These are phyloP conservation scores for Phanerodontia chrysosporium DNA, from an alignment of 768 basidiomycete species.

Conservation along the genomic window DNA sequence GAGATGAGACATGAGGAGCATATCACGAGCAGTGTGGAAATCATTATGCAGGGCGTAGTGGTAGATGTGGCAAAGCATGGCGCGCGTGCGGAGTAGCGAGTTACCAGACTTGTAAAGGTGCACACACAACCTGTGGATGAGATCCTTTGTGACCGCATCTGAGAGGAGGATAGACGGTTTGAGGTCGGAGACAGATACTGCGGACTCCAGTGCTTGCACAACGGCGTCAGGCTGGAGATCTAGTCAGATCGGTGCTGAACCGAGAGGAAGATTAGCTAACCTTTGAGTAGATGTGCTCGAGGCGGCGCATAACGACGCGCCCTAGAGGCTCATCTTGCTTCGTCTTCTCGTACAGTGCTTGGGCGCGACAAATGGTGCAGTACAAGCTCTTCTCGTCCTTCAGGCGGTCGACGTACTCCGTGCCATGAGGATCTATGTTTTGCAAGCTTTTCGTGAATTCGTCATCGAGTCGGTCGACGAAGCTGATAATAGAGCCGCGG, in stretches of 20 bases:
- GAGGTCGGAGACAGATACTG: conserved; percentile 52
- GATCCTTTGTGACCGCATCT: conserved; percentile 55
- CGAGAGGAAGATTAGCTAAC: conserved; percentile 34
- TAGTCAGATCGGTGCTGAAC: not conserved
- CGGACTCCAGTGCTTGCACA: conserved; percentile 81
- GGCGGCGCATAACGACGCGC: conserved; percentile 87
- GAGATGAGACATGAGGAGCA: conserved; percentile 97
- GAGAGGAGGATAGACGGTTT: conserved; percentile 61
- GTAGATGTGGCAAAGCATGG: conserved; percentile 97
- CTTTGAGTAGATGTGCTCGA: conserved; percentile 99
- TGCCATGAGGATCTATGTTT: conserved; percentile 97
- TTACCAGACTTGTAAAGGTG: conserved; percentile 91
- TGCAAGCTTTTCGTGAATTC: conserved; percentile 97
- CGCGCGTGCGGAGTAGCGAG: conserved; percentile 89
- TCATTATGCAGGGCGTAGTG: conserved; percentile 96
- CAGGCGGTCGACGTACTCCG: conserved; percentile 96
- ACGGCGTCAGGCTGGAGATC: conserved; percentile 82
- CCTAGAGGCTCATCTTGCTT: conserved; percentile 73
- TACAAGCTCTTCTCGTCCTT: conserved; percentile 96
- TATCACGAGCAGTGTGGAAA: conserved; percentile 94
- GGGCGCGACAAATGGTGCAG: conserved; percentile 87
- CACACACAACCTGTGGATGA: conserved; percentile 87
- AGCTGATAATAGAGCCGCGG: conserved; percentile 93
- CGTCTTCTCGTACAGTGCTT: conserved; percentile 85
- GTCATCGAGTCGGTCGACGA: conserved; percentile 94